phyloP scores from a whole-genome alignment of 805 yeast species.

The Groenewaldozyma salmanticensis region DNA sequence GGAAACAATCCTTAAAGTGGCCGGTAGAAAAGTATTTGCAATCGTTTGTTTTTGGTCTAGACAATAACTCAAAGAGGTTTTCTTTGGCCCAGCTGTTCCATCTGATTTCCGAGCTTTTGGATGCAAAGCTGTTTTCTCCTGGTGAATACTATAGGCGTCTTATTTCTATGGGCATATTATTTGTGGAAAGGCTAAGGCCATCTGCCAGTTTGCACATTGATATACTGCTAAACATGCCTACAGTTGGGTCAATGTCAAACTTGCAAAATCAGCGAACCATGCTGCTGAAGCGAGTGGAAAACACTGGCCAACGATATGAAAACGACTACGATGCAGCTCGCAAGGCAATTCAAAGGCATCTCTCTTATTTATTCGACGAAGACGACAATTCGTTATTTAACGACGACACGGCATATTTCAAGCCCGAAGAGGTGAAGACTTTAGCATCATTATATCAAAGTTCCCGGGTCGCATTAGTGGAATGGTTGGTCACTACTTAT shows the following conservation, averaged over 20 bases:
- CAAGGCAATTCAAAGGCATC: not conserved
- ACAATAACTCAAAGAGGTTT: too few species aligned
- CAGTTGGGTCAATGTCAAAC: not conserved
- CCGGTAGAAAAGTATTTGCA: too few species aligned
- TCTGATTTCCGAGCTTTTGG: slow-evolving; percentile 42
- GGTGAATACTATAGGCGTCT: slow-evolving; percentile 67
- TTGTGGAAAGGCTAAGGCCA: slow-evolving; percentile 36
- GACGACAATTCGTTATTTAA: not conserved
- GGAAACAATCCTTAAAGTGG: slow-evolving; percentile 13
- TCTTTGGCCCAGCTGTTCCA: slow-evolving; percentile 23
- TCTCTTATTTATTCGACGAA: slow-evolving; percentile 5
- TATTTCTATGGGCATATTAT: slow-evolving; percentile 79
- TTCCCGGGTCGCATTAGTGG: slow-evolving; percentile 6
- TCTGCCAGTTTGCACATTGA: slow-evolving; percentile 34
- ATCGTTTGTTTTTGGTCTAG: too few species aligned
- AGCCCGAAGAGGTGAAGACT: not conserved
- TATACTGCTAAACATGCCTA: slow-evolving; percentile 35
- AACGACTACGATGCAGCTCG: not conserved
- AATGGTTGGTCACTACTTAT: slow-evolving; percentile 4
- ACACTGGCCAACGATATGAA: too few species aligned
- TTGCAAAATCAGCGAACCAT: slow-evolving; percentile 9
- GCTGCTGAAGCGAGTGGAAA: slow-evolving; percentile 8
- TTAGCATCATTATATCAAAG: slow-evolving; percentile 5
- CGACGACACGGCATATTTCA: slow-evolving; percentile 1
- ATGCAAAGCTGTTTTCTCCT: slow-evolving; percentile 41